Conservation (phyloP, 176 grass and related monocot genomes). For the Canna indica region DNA sequence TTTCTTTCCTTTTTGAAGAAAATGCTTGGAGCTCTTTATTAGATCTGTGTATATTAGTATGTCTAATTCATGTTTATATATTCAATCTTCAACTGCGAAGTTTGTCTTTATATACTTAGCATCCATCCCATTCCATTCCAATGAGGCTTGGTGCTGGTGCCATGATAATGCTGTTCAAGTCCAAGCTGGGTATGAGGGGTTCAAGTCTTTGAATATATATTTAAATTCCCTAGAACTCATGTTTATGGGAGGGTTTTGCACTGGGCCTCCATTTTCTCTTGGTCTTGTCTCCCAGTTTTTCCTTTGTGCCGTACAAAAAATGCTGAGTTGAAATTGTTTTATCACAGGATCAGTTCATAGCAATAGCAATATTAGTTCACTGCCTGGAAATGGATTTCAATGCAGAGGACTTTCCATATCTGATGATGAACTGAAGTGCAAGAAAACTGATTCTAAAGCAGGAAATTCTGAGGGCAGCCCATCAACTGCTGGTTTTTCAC, state of each 20-base stretch:
- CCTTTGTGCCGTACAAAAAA: background rate
- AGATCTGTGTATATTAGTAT: no score
- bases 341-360: background rate
- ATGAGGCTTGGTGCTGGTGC: no score
- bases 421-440: background rate
- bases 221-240: background rate
- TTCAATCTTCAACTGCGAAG: no score
- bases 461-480: background rate
- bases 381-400: background rate
- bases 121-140: no score
- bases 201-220: no score
- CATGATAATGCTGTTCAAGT: no score
- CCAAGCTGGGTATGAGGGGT: no score
- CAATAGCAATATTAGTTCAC: background rate
- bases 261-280: background rate
- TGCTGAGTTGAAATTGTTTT: background rate
- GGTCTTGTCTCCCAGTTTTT: background rate
- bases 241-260: background rate
- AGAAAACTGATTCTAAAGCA: background rate
- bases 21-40: no score
- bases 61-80: no score
- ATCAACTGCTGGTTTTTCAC: conserved; percentile 24
- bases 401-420: background rate
- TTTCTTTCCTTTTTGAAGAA: no score
- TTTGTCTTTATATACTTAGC: no score